Evolutionary conservation across 2,329 filamentous ascomycete species (phyloP), one percentile per base, ranked within the genome.

Genomic region (Xylaria sp.): DNA sequence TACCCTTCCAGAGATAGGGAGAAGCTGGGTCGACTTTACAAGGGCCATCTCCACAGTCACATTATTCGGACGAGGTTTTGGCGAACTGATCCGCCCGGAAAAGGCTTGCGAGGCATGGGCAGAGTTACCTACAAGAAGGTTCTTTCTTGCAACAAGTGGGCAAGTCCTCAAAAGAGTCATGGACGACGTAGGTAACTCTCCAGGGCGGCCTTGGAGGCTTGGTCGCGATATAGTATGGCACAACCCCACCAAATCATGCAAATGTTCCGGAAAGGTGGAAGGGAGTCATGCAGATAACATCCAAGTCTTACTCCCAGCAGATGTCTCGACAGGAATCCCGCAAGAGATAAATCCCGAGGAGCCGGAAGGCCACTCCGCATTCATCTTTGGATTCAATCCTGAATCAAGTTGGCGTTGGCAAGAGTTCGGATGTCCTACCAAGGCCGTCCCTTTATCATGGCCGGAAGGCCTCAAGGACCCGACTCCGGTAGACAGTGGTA

Each of bases 331-430:
- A 39, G 45, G n/a, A 9, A 2, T 50, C 1, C 8, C n/a, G 2
- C 57, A 36, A 21, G 9, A 24, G 7, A 34, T 32, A 3, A 14
- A n/a, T 27, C 2, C n/a, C 6, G 3, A 48, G 4, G 30, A 36
- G 17, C 42, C n/a, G 17, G 45, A 36, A 8, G 57, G 50, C 24
- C 21, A 60, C 24, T 60, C 57, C 14, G 57, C 57, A 7, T 48
- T 50, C 9, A 24, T 60, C 7, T 50, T 60, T 11, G 45, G 45
- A 9, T 50, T 34, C 24, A 60, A 60, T n/a, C n/a, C 30, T 17
- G 45, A 60, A 36, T 48, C 45, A 50, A 60, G 57, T 17, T 60
- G 57, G 57, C n/a, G 4, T 36, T 60, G 57, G 57, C 45, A 19
- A 19, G 57, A 60, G 34, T 60, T 60, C 14, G 57, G 57, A 50